Evolutionary conservation across 2,329 filamentous ascomycete genomes (phyloP), one percentile per base, ranked within the genome.

Genomic region (Lithohypha guttulata): DNA sequence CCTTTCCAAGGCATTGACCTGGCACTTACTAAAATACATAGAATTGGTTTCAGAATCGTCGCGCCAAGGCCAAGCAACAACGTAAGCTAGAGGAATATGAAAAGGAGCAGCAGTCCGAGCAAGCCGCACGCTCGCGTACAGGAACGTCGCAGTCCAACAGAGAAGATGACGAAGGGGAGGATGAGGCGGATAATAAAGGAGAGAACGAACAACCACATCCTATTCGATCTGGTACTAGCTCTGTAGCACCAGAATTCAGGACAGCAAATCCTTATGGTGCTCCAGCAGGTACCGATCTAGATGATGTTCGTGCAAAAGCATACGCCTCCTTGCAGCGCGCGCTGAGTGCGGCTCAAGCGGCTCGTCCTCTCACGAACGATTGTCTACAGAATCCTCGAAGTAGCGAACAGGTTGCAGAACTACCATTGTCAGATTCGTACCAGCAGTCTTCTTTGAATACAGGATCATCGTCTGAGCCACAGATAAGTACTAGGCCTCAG

Each of bases 41-140:
- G 66, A 69, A 70, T 45, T 70, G 66, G 66, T 70, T 69, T 50
- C 66, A 70, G 47, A 70, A 69, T 47, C 61, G 66, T 43, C 62
- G 66, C 32, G 66, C 66, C 41, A 69, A 70, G 48, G 66, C 66
- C 34, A 69, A 69, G 49, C 65, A 69, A 47, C 65, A 69, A 50
- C 67, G 61, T 46, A 57, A 63, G 41, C 64, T 67, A 47, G 63
- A 65, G 49, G 65, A 68, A 50, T 68, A 62, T 40, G 64, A 68
- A 50, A 59, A 58, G 41, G 61, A 62, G 55, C 63, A 65, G 43
- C 36, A 27, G 18, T 20, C 6, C 6, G 26, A 41, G 20, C 26
- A 15, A 22, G 19, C 4, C n/a, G 19, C 3, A 15, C 8, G 13
- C 11, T 20, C 23, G 3, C 34, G 37, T 10, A 20, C 38, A n/a